These are phyloP conservation scores for Protomyces inundatus DNA, from an alignment of 1,139 yeast genomes.

Conservation along the genomic window DNA sequence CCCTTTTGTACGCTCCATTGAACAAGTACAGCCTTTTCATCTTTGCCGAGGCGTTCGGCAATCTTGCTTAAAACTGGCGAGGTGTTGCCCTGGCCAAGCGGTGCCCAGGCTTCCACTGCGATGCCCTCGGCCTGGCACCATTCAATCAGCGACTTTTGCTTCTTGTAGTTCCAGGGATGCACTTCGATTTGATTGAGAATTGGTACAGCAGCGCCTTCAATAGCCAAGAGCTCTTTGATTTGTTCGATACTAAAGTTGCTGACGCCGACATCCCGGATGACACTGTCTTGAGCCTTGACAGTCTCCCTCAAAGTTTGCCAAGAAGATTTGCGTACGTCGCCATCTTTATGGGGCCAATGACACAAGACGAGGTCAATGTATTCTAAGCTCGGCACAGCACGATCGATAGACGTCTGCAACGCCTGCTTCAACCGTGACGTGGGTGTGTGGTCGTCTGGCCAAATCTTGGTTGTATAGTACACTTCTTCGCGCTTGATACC, in stretches of 20 bases:
- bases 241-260: constrained; percentile 46
- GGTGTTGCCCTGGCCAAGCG: constrained; percentile 54
- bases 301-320: constrained; percentile 47
- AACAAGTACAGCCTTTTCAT: constrained; percentile 46
- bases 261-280: constrained; percentile 43
- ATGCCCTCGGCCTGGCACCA: constrained; percentile 50
- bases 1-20: constrained; percentile 48
- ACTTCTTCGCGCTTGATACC: constrained; percentile 51
- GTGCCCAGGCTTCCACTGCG: constrained; percentile 60
- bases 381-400: constrained; percentile 46
- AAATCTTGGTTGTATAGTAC: constrained; percentile 64
- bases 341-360: constrained; percentile 40
- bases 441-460: constrained; percentile 25
- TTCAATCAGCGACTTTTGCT: constrained; percentile 44
- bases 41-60: constrained; percentile 42
- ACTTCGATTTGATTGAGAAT: constrained; percentile 51
- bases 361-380: constrained; percentile 48
- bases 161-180: constrained; percentile 49
- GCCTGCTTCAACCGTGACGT: constrained; percentile 43
- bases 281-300: constrained; percentile 37
- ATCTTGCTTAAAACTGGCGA: constrained; percentile 43
- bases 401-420: constrained; percentile 52
- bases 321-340: constrained; percentile 39
- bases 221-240: constrained; percentile 43
- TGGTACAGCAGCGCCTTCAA: constrained; percentile 41